Percentiles rank a stretch among this genome's conserved stretches.
Conservation (phyloP, 495 filamentous ascomycete species). For the Neurospora sp. region DNA sequence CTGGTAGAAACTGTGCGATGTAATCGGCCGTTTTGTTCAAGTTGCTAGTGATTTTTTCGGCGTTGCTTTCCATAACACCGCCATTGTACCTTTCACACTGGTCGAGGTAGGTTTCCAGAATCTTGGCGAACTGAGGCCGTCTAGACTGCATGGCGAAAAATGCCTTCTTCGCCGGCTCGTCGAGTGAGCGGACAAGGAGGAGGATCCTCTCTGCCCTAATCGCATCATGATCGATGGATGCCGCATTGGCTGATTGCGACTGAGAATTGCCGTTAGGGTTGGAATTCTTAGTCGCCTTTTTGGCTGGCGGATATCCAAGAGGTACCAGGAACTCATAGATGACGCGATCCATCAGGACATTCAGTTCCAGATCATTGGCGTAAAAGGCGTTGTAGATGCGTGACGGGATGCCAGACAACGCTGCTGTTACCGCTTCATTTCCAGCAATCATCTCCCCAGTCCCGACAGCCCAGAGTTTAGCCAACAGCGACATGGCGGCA, state of each 20-base stretch:
- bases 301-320: conserved; percentile 69
- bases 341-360: conserved; percentile 73
- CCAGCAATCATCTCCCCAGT: conserved; percentile 76
- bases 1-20: conserved; percentile 63
- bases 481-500: conserved; percentile 75
- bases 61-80: conserved; percentile 66
- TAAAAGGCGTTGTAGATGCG: conserved; percentile 84
- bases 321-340: conserved; percentile 79
- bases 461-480: conserved; percentile 84
- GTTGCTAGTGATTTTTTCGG: conserved; percentile 54
- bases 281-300: conserved; percentile 41
- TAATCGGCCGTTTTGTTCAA: conserved; percentile 58
- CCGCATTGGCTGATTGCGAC: conserved; percentile 31
- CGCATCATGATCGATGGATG: conserved; percentile 61
- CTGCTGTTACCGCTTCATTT: conserved; percentile 59
- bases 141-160: conserved; percentile 80
- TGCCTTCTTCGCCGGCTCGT: conserved; percentile 68
- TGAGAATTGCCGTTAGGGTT: conserved; percentile 48
- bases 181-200: conserved; percentile 66
- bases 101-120: conserved; percentile 61
- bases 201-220: conserved; percentile 80
- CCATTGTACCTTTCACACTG: conserved; percentile 82
- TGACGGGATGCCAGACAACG: conserved; percentile 70
- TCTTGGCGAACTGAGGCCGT: conserved; percentile 58
- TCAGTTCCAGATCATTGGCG: conserved; percentile 81